These are phyloP conservation scores for Mycena vitilis DNA, from an alignment of 768 basidiomycete species.

Conservation along the genomic window DNA sequence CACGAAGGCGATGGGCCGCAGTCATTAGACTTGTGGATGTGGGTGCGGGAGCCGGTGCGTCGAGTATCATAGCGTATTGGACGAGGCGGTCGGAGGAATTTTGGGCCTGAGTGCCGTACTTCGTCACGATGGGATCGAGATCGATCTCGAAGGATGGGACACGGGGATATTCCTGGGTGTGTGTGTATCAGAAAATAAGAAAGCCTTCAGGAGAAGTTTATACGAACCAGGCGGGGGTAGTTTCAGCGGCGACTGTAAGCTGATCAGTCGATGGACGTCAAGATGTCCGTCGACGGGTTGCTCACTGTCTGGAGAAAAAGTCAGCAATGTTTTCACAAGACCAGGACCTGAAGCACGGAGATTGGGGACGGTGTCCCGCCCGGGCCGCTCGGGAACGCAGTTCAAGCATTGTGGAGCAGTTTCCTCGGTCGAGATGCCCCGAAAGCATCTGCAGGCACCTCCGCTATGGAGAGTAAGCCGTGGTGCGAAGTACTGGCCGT, in stretches of 20 bases:
- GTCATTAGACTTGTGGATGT: conserved; percentile 98
- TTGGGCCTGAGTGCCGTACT: conserved; percentile 73
- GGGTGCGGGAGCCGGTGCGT: conserved; percentile 98
- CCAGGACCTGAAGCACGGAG: no score
- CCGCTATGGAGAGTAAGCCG: no score
- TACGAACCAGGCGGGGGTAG: neutral
- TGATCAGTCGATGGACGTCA: neutral
- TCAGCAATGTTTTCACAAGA: no score
- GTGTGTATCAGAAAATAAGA: neutral
- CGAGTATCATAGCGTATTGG: conserved; percentile 96
- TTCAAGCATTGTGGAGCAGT: no score
- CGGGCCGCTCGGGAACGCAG: no score
- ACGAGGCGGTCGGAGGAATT: conserved; percentile 66
- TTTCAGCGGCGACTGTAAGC: neutral
- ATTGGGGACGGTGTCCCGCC: no score
- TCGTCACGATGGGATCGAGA: conserved; percentile 77
- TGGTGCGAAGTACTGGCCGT: no score
- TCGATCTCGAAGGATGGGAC: conserved; percentile 80
- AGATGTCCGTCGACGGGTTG: neutral
- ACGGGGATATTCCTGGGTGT: conserved; percentile 38
- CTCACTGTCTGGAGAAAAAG: neutral
- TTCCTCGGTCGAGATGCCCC: no score
- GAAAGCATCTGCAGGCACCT: no score
- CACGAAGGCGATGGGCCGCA: conserved; percentile 79
- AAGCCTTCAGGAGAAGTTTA: no score